A percentile compares a stretch with the other conserved stretches of the same genome.
phyloP scores from a whole-genome alignment of 805 yeast species.

The Teunomyces tritomae region DNA sequence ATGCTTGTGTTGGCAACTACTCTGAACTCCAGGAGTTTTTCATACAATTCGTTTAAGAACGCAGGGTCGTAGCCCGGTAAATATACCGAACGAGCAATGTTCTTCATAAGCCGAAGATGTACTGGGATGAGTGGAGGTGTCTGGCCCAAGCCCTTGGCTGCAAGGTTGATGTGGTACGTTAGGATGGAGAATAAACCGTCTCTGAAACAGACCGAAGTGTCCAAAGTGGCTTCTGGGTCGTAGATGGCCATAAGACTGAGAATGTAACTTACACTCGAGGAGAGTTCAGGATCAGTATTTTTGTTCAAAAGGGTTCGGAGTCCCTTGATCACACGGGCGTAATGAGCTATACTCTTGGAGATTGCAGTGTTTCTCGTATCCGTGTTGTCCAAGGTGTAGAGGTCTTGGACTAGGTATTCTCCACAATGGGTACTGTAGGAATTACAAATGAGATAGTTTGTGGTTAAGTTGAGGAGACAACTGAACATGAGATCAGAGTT shows the following conservation, averaged over 20 bases:
- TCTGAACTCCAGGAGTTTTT: conserved; percentile 25
- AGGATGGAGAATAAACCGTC: conserved; percentile 40
- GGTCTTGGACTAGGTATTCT: too few species aligned
- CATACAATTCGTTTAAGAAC: conserved; percentile 28
- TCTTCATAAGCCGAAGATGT: conserved; percentile 34
- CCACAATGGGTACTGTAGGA: conserved; percentile 13
- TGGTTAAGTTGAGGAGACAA: conserved; percentile 37
- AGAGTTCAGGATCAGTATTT: conserved; percentile 27
- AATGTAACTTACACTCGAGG: conserved; percentile 35
- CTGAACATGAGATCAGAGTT: conserved; percentile 29
- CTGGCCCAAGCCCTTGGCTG: conserved; percentile 9
- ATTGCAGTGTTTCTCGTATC: conserved; percentile 24
- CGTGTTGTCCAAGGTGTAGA: conserved; percentile 5
- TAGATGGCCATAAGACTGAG: conserved; percentile 40
- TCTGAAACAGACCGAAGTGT: conserved; percentile 36
- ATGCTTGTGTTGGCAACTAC: neutral
- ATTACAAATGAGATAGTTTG: conserved; percentile 37
- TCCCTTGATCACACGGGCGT: conserved; percentile 35
- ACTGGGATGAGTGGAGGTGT: conserved; percentile 22
- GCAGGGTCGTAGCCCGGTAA: conserved; percentile 34
- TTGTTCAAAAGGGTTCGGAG: conserved; percentile 27
- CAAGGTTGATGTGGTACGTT: conserved; percentile 19
- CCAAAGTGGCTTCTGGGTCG: conserved; percentile 40
- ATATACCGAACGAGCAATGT: conserved; percentile 32
- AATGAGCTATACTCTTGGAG: conserved; percentile 33